Percentiles rank a stretch among this genome's conserved stretches.
These are phyloP conservation scores for Psidium friedrichsthalianum DNA, from an alignment of 345 rosid species.

Conservation along the genomic window DNA sequence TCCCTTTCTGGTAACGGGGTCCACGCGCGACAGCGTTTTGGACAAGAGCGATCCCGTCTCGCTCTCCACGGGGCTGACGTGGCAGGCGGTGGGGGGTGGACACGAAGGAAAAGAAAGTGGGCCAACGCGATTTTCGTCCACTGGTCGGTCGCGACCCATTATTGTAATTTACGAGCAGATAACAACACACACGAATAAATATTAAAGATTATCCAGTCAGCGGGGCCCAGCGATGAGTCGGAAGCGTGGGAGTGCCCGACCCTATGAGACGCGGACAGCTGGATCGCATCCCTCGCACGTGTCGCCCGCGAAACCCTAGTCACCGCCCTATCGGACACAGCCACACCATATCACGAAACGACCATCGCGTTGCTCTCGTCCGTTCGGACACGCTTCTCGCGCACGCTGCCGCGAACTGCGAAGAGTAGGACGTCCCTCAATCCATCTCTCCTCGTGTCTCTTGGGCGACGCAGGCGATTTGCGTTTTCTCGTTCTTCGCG, in stretches of 20 bases:
- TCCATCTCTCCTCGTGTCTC: neutral
- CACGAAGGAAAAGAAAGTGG: too few species aligned
- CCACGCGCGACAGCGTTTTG: neutral
- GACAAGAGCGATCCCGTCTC: neutral
- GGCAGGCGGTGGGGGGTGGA: neutral
- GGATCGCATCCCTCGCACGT: conserved; percentile 49
- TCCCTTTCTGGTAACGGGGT: neutral
- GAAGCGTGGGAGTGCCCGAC: conserved; percentile 9
- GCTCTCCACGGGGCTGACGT: neutral
- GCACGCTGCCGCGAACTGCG: neutral
- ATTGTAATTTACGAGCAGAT: too few species aligned
- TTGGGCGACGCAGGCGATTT: neutral
- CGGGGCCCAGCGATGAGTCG: neutral
- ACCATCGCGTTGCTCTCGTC: neutral
- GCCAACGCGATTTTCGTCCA: too few species aligned
- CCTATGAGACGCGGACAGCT: conserved; percentile 61
- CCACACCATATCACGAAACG: neutral
- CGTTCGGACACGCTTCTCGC: neutral
- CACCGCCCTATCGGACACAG: conserved; percentile 11
- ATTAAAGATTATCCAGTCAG: neutral
- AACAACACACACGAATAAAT: too few species aligned
- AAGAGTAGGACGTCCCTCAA: conserved; percentile 2
- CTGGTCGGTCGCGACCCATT: too few species aligned
- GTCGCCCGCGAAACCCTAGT: conserved; percentile 58
- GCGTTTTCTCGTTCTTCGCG: neutral